Evolutionary conservation across 257 asterid genomes (phyloP), one percentile per base, ranked within the genome.

Genomic region (Parsonsia alboflavescens): DNA sequence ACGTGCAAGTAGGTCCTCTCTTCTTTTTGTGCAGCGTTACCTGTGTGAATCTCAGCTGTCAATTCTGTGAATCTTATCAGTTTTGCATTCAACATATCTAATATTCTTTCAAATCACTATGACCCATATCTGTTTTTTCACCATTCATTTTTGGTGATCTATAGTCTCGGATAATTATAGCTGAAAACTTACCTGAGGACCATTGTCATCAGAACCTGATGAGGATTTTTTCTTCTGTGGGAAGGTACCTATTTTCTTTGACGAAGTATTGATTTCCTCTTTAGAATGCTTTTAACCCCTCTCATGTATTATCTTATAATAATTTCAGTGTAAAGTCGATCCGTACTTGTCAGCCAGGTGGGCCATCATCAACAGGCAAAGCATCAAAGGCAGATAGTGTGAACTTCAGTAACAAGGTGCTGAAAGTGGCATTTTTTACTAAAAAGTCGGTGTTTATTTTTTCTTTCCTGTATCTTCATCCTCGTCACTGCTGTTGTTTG

Each of bases 121-220:
- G 24, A 10, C 22, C 30, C 2, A 53, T 64, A 54, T 30, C 30
- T 77, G 26, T 15, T 48, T 17, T 49, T 11, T 19, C 64, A 59
- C 50, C 19, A 0, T 13, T 49, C 52, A 10, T 17, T 52, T 41
- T 28, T 71, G 42, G 33, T 73, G n/a, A 68, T 67, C 70, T 78
- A 22, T 71, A 93, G 98, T 88, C 95, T 69, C 91, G 93, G 69
- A 91, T 93, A 72, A 78, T 91, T 76, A 79, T 93, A 76, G 97
- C 96, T 70, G 98, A 93, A 77, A 93, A 93, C 76, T 79, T 93
- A 77, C 97, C 98, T 0, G 97, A 89, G 82, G 97, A 93, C 80
- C 98, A 91, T 79, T 88, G 92, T 76, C 98, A 93, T 76, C 98
- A 93, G 88, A 93, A 88, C 78, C 95, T 93, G 74, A 83, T 91